A percentile compares a stretch with the other conserved stretches of the same genome.
Evolutionary conservation across 2,329 filamentous ascomycete species (phyloP).

Genomic region (Fusarium sp.): DNA sequence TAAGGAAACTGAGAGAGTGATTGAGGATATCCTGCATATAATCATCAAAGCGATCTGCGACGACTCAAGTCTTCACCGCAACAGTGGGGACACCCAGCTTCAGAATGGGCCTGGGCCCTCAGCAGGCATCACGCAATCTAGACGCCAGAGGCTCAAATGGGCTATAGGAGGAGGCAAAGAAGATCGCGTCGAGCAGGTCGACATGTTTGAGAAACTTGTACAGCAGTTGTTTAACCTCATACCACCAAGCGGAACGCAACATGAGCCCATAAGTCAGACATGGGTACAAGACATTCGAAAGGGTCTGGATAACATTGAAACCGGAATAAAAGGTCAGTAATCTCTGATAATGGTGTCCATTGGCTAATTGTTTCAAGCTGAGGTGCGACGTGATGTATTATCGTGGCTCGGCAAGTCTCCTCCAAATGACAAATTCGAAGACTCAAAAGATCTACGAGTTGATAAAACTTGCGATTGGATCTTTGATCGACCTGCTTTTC

Average conservation of each 20-base stretch:
- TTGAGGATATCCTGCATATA: neutral
- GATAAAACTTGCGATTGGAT: neutral
- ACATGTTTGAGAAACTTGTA: neutral
- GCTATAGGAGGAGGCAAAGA: neutral
- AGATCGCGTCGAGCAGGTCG: neutral
- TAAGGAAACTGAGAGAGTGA: accelerated
- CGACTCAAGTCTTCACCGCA: accelerated
- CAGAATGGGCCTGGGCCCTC: accelerated
- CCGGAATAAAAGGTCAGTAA: neutral
- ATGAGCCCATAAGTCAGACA: accelerated
- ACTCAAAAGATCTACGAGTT: neutral
- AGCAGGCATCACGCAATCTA: accelerated
- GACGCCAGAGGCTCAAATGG: neutral
- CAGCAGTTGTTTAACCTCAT: neutral
- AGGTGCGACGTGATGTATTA: neutral
- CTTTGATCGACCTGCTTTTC: accelerated
- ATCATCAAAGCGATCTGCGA: neutral
- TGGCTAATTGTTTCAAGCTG: accelerated
- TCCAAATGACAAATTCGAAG: neutral
- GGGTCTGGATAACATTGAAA: neutral
- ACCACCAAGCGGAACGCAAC: accelerated
- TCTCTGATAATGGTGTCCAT: too few species aligned
- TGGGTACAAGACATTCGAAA: neutral
- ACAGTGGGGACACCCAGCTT: accelerated
- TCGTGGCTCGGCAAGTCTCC: accelerated